Percentiles rank a stretch among this genome's conserved stretches.
Evolutionary conservation across 768 basidiomycete genomes (phyloP).

Genomic region (Paxillus ammoniavirescens): DNA sequence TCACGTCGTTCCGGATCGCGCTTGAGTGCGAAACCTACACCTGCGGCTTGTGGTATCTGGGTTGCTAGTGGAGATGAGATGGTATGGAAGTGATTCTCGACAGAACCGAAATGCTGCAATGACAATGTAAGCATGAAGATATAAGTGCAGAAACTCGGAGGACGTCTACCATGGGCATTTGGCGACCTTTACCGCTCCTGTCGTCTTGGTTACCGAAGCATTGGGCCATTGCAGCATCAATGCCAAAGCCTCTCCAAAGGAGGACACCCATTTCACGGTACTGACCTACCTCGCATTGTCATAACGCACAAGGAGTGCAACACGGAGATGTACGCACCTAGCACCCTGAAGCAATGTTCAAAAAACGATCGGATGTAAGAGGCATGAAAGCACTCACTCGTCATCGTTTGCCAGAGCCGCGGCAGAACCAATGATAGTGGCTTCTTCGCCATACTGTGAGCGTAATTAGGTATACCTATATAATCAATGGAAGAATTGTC

Average conservation of each 20-base stretch:
- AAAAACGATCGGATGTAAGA: background rate
- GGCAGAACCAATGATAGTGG: slow-evolving; percentile 84
- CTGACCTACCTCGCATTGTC: slow-evolving; percentile 53
- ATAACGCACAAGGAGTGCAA: background rate
- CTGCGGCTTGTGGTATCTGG: slow-evolving; percentile 93
- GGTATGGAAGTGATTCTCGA: slow-evolving; percentile 83
- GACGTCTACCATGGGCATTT: slow-evolving; percentile 84
- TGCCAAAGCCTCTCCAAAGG: slow-evolving; percentile 79
- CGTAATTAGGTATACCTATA: slow-evolving; percentile 3
- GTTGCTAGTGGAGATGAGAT: slow-evolving; percentile 94
- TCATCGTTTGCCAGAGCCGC: slow-evolving; percentile 81
- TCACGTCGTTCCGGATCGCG: slow-evolving; percentile 67
- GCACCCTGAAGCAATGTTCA: slow-evolving; percentile 49
- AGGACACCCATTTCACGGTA: slow-evolving; percentile 93
- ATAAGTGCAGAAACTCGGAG: background rate
- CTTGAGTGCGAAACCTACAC: slow-evolving; percentile 86
- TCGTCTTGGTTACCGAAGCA: slow-evolving; percentile 89
- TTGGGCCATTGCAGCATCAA: slow-evolving; percentile 86
- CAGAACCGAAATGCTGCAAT: slow-evolving; percentile 79
- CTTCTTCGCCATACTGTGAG: slow-evolving; percentile 83
- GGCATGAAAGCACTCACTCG: slow-evolving; percentile 55
- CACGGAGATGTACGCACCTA: slow-evolving; percentile 45
- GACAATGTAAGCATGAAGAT: slow-evolving; percentile 6
- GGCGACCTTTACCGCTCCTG: slow-evolving; percentile 76
- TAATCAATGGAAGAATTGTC: slow-evolving; percentile 26